Base-by-base conservation (phyloP, 768 basidiomycete genomes). In the Mycena epipterygia region DNA sequence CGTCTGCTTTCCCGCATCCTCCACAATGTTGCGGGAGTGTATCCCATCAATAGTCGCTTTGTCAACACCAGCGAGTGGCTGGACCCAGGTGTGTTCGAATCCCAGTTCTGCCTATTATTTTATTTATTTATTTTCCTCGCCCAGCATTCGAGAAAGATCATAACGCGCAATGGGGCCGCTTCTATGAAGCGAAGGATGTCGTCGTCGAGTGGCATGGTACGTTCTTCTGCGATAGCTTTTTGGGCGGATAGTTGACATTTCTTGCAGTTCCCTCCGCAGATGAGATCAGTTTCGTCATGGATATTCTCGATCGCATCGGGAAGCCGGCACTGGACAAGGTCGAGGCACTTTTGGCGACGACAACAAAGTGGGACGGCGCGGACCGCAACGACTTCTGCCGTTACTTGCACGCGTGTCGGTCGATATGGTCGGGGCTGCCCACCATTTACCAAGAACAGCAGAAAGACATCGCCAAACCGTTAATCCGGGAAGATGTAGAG, bases 161-260 rank as follows among this genome's bases (percentile, higher is more conserved):
- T 73, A 89, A 87, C 68, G 80, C 84, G 14, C 86, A 89, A 51
- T 98, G 97, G 97, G 97, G 96, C 11, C 88, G 87, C 56, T 81
- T 94, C 33, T 95, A 92, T 79, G 89, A 93, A 64, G 83, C 92
- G 5, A 85, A 91, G 74, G 94, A 98, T 64, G 91, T 96, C 57
- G 86, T 89, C 64, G 87, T 96, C 39, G 90, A 95, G 67, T 99
- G 97, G 97, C 96, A 97, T 78, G 89, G 93, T 93, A 75, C 52
- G 61, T 62, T 57, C 9, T 44, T 53, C 27, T 37, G 12, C 41
- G 39, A 27, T 29, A 4, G 5, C 33, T 19, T 49, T 35, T 52
- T 30, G 8, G 9, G 30, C 64, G 16, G 9, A 52, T 23, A 29
- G 60, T 49, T 48, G 37, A 46, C 42, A 9, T 32, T 29, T n/a